A percentile compares a stretch with the other conserved stretches of the same genome.
These are phyloP conservation scores for Anethum foeniculum DNA, from an alignment of 140 eudicot genomes.

Conservation along the genomic window DNA sequence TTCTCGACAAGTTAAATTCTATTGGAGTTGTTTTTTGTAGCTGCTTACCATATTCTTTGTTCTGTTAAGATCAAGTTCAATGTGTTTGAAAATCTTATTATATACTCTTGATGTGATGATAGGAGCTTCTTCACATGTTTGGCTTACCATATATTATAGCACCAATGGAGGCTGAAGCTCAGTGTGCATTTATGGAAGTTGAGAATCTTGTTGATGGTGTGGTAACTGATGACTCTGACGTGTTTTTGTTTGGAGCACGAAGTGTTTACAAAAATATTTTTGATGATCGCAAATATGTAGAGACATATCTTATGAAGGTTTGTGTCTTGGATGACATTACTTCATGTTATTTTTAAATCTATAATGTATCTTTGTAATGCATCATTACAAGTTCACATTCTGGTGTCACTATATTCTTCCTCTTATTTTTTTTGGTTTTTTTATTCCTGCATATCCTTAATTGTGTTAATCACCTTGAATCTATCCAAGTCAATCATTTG, in stretches of 20 bases:
- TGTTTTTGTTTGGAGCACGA: slow-evolving; percentile 83
- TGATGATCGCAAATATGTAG: slow-evolving; percentile 98
- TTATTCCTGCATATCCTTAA: background rate
- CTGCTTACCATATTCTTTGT: background rate
- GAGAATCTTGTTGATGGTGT: slow-evolving; percentile 94
- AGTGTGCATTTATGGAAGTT: slow-evolving; percentile 95
- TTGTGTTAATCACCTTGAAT: background rate
- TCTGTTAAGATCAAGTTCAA: background rate
- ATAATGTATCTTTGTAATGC: background rate
- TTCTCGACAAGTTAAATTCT: background rate
- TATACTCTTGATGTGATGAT: slow-evolving; percentile 20
- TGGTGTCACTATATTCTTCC: background rate
- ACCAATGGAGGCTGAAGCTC: slow-evolving; percentile 99
- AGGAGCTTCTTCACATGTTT: slow-evolving; percentile 99
- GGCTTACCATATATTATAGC: slow-evolving; percentile 96
- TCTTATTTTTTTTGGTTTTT: background rate
- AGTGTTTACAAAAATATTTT: slow-evolving; percentile 89
- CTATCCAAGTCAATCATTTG: background rate
- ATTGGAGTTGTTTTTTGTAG: background rate
- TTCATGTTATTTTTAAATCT: background rate
- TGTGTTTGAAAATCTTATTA: background rate
- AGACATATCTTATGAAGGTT: slow-evolving; percentile 91
- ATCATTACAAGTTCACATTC: background rate
- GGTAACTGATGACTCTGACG: slow-evolving; percentile 96
- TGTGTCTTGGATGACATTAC: background rate